These are phyloP conservation scores for Schizosaccharomyces lindneri DNA, from an alignment of 805 yeast species.

Conservation along the genomic window DNA sequence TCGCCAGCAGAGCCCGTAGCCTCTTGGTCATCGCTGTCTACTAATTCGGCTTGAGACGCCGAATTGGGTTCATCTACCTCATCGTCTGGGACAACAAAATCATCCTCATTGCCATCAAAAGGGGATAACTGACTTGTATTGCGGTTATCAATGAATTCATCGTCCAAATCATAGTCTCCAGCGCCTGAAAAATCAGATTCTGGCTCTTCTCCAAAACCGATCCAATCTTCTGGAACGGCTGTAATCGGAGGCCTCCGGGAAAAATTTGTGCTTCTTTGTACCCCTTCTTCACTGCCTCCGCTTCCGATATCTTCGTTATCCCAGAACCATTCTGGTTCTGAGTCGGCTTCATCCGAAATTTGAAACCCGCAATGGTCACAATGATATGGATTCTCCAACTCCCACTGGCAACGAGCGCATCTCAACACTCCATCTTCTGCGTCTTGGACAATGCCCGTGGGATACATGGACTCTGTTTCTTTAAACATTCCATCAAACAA, in stretches of 20 bases:
- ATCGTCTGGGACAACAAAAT: not conserved
- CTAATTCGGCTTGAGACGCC: no score
- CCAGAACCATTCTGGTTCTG: not conserved
- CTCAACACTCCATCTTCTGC: not conserved
- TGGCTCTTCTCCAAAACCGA: not conserved
- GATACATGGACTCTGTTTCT: not conserved
- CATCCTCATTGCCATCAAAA: not conserved
- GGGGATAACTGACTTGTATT: not conserved
- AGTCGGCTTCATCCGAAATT: not conserved
- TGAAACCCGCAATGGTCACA: not conserved
- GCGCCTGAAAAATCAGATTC: not conserved
- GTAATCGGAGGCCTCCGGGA: not conserved
- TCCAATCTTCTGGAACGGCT: not conserved
- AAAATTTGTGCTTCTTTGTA: not conserved
- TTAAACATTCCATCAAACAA: not conserved
- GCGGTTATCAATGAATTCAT: not conserved
- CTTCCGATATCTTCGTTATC: not conserved
- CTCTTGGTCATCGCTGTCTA: no score
- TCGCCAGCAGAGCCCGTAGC: no score
- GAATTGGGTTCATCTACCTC: not conserved
- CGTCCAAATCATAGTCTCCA: not conserved
- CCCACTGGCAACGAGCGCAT: not conserved
- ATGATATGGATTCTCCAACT: not conserved
- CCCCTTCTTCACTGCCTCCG: not conserved
- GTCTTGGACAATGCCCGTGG: not conserved